Percentiles rank a stretch among this genome's conserved stretches.
phyloP scores from a whole-genome alignment of 2,329 filamentous ascomycete genomes.

The Xylaria sp. region DNA sequence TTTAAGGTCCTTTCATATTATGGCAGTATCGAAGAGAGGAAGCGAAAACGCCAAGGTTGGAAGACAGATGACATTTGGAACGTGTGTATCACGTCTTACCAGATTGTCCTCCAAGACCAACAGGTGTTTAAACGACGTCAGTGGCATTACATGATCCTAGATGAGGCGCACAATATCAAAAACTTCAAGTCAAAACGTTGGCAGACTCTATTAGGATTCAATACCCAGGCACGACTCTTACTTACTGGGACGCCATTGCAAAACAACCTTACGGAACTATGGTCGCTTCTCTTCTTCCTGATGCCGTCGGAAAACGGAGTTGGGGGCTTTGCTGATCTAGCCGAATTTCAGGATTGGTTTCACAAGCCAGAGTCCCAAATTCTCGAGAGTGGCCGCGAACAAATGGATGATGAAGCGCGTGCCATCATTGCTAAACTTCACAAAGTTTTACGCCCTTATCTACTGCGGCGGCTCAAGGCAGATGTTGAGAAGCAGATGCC shows the following conservation, averaged over 20 bases:
- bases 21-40: constrained; percentile 89
- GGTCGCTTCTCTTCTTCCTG: constrained; percentile 95
- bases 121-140: constrained; percentile 89
- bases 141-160: constrained; percentile 98
- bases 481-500: constrained; percentile 99
- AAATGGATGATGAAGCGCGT: constrained; percentile 92
- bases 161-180: constrained; percentile 99
- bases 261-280: constrained; percentile 95
- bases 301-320: constrained; percentile 90
- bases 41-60: constrained; percentile 90
- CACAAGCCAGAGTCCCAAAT: constrained; percentile 95
- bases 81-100: constrained; percentile 96
- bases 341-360: constrained; percentile 96
- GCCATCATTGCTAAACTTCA: constrained; percentile 93
- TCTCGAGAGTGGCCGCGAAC: constrained; percentile 88
- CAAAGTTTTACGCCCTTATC: constrained; percentile 89
- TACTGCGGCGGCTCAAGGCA: constrained; percentile 87
- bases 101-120: constrained; percentile 92
- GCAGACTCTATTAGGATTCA: constrained; percentile 94
- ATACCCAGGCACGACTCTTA: constrained; percentile 83
- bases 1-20: constrained; percentile 99
- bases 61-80: constrained; percentile 94
- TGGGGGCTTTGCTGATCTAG: constrained; percentile 90
- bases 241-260: constrained; percentile 95
- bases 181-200: constrained; percentile 98